phyloP scores from a whole-genome alignment of 1,284 basidiomycete species.

The Heterobasidion parviporum region DNA sequence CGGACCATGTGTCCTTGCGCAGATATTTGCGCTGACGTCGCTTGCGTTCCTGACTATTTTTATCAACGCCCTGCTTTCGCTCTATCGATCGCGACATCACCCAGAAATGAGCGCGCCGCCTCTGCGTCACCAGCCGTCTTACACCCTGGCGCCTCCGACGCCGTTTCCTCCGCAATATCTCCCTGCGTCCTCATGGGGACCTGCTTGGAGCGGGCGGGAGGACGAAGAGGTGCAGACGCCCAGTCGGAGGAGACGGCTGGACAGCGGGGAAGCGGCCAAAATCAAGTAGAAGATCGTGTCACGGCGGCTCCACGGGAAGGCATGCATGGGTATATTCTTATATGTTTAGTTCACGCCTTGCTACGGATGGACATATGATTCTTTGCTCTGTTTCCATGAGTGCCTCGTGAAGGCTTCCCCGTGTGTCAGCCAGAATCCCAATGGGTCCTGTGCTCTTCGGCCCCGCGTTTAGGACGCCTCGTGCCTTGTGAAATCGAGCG shows the following conservation, averaged over 20 bases:
- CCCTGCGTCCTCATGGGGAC: slow-evolving; percentile 25
- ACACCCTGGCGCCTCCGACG: slow-evolving; percentile 32
- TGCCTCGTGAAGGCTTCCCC: not conserved
- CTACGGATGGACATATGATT: slow-evolving; percentile 1
- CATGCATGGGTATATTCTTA: slow-evolving; percentile 3
- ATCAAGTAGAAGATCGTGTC: slow-evolving; percentile 18
- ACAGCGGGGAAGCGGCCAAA: slow-evolving; percentile 52
- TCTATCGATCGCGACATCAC: slow-evolving; percentile 57
- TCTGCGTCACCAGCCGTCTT: slow-evolving; percentile 23
- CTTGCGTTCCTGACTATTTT: slow-evolving; percentile 75
- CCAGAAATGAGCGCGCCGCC: slow-evolving; percentile 11
- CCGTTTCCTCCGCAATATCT: slow-evolving; percentile 38
- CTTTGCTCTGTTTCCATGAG: not conserved
- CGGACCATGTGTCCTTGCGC: not conserved
- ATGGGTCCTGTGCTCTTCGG: not conserved
- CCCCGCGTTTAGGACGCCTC: not conserved
- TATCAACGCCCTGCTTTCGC: slow-evolving; percentile 74
- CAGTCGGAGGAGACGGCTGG: slow-evolving; percentile 52
- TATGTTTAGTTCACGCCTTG: slow-evolving; percentile 5
- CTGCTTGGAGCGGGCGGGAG: slow-evolving; percentile 11
- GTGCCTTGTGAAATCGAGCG: not conserved
- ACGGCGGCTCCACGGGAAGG: not conserved
- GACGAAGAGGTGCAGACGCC: slow-evolving; percentile 28
- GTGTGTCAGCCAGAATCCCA: not conserved
- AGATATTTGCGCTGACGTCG: slow-evolving; percentile 77